phyloP scores from a whole-genome alignment of 495 filamentous ascomycete genomes.

The Tuber indicum region DNA sequence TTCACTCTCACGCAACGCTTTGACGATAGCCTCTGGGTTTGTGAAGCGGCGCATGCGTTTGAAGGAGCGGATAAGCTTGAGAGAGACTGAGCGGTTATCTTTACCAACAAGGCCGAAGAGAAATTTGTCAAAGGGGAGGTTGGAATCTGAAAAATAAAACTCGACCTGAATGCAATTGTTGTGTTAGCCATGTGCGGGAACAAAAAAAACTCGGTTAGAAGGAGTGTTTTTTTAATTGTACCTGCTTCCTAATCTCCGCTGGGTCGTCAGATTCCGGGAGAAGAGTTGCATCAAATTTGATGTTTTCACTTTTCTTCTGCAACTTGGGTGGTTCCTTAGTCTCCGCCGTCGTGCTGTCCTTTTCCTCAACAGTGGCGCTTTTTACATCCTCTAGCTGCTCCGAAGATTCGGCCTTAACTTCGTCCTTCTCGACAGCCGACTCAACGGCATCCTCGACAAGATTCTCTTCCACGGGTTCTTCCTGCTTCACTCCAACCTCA shows the following conservation, averaged over 20 bases:
- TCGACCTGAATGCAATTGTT: constrained; percentile 59
- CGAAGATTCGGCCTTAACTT: neutral
- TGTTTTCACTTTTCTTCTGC: constrained; percentile 19
- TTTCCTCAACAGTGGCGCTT: constrained; percentile 3
- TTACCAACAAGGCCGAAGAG: constrained; percentile 68
- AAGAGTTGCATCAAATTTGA: constrained; percentile 59
- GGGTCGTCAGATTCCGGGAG: constrained; percentile 64
- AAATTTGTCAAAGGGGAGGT: constrained; percentile 81
- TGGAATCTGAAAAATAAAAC: constrained; percentile 94
- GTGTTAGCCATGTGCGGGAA: neutral
- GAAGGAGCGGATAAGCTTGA: constrained; percentile 72
- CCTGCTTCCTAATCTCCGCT: constrained; percentile 71
- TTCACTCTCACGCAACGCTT: constrained; percentile 68
- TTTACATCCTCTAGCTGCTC: constrained; percentile 14
- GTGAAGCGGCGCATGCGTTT: constrained; percentile 92
- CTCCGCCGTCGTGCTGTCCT: constrained; percentile 7
- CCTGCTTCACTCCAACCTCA: neutral
- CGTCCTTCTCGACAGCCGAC: neutral
- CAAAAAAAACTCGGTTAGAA: neutral
- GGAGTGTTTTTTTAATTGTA: constrained; percentile 36
- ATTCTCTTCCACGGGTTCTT: constrained; percentile 2
- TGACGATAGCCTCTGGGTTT: constrained; percentile 70
- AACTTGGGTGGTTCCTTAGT: constrained; percentile 12
- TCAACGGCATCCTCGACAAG: neutral
- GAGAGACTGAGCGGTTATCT: constrained; percentile 68